These are phyloP conservation scores for Citrus maxima DNA, from an alignment of 345 rosid species.

Conservation along the genomic window DNA sequence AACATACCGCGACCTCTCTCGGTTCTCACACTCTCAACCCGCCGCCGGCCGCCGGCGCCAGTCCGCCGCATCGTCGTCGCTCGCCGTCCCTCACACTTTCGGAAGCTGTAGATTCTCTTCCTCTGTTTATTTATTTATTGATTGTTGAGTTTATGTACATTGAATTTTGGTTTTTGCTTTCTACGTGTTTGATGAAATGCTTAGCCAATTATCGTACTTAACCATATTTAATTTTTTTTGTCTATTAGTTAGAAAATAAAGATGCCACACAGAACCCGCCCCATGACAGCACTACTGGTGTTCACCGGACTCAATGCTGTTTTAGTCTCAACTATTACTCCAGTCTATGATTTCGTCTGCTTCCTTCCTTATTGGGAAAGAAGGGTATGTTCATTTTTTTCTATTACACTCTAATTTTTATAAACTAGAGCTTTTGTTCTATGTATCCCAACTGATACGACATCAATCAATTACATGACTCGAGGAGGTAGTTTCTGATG, in stretches of 20 bases:
- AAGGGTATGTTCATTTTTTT: slow-evolving; percentile 40
- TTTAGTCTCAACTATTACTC: slow-evolving; percentile 51
- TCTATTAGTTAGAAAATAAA: background rate
- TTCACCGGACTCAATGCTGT: slow-evolving; percentile 53
- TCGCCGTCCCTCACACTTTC: background rate
- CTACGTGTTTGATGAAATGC: background rate
- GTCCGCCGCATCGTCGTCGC: background rate
- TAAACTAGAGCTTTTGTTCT: background rate
- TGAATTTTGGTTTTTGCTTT: background rate
- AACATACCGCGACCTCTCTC: background rate
- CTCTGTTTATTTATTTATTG: background rate
- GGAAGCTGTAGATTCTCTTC: background rate
- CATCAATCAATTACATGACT: background rate
- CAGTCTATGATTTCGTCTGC: slow-evolving; percentile 71
- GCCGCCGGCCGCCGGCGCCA: background rate
- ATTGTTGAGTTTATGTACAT: background rate
- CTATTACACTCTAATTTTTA: background rate
- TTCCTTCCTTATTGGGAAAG: slow-evolving; percentile 77
- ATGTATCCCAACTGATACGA: background rate
- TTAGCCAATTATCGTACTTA: background rate
- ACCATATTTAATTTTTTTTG: background rate
- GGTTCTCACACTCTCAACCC: background rate
- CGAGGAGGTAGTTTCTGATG: background rate
- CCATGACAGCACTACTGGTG: slow-evolving; percentile 51
- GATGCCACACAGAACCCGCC: slow-evolving; percentile 64